Evolutionary conservation across 371 early-diverging fungal genomes (phyloP).

Genomic region (Syncephalastrum contaminatum): DNA sequence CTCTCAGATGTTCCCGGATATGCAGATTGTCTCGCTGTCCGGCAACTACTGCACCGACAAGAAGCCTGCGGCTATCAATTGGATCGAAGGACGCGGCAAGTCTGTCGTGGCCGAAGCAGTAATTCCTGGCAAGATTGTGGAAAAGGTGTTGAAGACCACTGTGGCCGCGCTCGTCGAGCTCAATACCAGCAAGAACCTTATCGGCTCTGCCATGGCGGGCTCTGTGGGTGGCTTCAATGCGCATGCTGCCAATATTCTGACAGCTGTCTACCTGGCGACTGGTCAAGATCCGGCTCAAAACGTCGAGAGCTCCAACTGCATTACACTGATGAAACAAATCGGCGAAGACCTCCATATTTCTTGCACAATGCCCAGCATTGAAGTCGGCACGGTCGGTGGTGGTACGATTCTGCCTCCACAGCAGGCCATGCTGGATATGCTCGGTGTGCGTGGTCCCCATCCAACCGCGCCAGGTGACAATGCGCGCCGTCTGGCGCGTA

Average conservation of each 20-base stretch:
- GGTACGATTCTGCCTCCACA: slow-evolving; percentile 90
- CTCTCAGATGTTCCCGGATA: slow-evolving; percentile 64
- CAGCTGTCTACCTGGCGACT: slow-evolving; percentile 91
- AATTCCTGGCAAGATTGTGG: slow-evolving; percentile 78
- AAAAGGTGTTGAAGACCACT: slow-evolving; percentile 84
- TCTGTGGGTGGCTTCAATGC: slow-evolving; percentile 94
- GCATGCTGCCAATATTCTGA: slow-evolving; percentile 94
- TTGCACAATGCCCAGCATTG: slow-evolving; percentile 94
- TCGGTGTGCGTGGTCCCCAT: slow-evolving; percentile 86
- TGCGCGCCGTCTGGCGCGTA: slow-evolving; percentile 84
- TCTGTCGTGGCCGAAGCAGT: slow-evolving; percentile 88
- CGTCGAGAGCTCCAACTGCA: slow-evolving; percentile 92
- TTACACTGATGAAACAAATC: slow-evolving; percentile 90
- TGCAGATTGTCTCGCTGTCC: slow-evolving; percentile 80
- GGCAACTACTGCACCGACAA: slow-evolving; percentile 98
- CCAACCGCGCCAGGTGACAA: slow-evolving; percentile 82
- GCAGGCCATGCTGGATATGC: slow-evolving; percentile 82
- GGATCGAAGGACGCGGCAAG: slow-evolving; percentile 97
- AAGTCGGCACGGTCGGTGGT: slow-evolving; percentile 95
- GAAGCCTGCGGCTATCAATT: slow-evolving; percentile 96
- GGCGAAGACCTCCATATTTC: slow-evolving; percentile 83
- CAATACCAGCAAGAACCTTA: slow-evolving; percentile 86
- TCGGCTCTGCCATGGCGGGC: slow-evolving; percentile 96
- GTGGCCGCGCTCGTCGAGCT: slow-evolving; percentile 76
- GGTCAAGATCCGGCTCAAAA: slow-evolving; percentile 98